These are phyloP conservation scores for Globisporangium cederbergense DNA, from an alignment of 352 stramenopile species.

Conservation along the genomic window DNA sequence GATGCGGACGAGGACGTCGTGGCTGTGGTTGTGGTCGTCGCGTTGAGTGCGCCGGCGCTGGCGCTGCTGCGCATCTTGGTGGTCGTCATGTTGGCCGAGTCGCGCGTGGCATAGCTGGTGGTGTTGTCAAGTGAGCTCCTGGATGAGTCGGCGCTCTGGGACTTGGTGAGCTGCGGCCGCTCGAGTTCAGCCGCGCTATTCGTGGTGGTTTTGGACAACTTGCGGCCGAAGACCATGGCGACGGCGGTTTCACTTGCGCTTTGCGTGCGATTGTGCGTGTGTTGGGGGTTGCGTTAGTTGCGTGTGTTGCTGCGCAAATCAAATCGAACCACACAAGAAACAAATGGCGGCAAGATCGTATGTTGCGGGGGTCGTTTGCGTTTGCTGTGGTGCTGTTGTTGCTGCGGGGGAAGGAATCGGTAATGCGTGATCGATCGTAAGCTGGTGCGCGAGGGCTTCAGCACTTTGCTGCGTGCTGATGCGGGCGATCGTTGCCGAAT, in stretches of 20 bases:
- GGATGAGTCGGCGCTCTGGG: conserved; percentile 11
- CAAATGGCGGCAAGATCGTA: background rate
- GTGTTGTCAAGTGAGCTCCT: conserved; percentile 6
- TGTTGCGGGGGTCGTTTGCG: background rate
- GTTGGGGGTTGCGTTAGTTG: background rate
- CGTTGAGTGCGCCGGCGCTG: background rate
- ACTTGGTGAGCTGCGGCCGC: conserved; percentile 5
- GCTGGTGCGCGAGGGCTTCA: background rate
- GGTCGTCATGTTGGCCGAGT: background rate
- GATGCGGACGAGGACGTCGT: background rate
- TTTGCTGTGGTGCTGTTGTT: background rate
- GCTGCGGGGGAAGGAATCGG: background rate
- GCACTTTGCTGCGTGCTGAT: background rate
- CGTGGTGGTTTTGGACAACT: conserved; percentile 7
- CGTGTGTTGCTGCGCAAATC: background rate
- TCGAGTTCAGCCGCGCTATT: background rate
- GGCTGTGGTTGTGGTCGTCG: background rate
- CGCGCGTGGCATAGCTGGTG: background rate
- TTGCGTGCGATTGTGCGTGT: background rate
- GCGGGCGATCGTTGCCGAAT: background rate
- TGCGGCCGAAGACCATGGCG: conserved; percentile 14
- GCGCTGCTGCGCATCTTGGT: conserved; percentile 3
- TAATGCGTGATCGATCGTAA: background rate
- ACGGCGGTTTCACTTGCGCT: conserved; percentile 2
- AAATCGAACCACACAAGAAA: background rate